A percentile compares a stretch with the other conserved stretches of the same genome.
Conservation (phyloP, 805 yeast genomes). For the Martiniozyma abietophila region DNA sequence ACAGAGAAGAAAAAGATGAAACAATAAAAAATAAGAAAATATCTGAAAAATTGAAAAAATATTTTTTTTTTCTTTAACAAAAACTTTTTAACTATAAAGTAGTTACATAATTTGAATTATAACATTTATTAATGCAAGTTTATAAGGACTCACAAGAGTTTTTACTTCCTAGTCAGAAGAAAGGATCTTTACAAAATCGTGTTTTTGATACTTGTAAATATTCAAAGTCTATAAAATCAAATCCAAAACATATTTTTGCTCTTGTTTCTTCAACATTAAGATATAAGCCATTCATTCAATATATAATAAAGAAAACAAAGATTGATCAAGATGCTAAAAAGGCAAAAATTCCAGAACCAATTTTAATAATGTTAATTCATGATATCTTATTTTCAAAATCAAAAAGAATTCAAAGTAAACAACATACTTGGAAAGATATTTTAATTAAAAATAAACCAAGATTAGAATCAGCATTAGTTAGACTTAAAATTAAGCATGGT, state of each 20-base stretch:
- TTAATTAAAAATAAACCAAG: slow-evolving; percentile 72
- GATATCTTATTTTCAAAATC: slow-evolving; percentile 68
- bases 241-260: slow-evolving; percentile 85
- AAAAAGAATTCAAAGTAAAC: slow-evolving; percentile 83
- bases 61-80: too few species aligned
- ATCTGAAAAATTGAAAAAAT: too few species aligned
- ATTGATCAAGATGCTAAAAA: slow-evolving; percentile 46
- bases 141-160: slow-evolving; percentile 37
- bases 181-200: slow-evolving; percentile 47
- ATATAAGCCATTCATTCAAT: slow-evolving; percentile 54
- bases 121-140: slow-evolving; percentile 32
- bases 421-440: slow-evolving; percentile 77
- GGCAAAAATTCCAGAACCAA: slow-evolving; percentile 37
- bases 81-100: too few species aligned
- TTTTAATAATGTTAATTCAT: slow-evolving; percentile 63
- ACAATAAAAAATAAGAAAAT: too few species aligned
- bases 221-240: slow-evolving; percentile 37
- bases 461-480: slow-evolving; percentile 71
- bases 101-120: too few species aligned
- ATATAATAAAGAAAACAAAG: slow-evolving; percentile 57
- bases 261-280: slow-evolving; percentile 69
- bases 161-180: slow-evolving; percentile 28
- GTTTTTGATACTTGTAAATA: slow-evolving; percentile 41
- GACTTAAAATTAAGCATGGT: slow-evolving; percentile 63
- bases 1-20: too few species aligned